Evolutionary conservation across 2,329 filamentous ascomycete species (phyloP), one percentile per base, ranked within the genome.

Genomic region (Phyllachora maydis): DNA sequence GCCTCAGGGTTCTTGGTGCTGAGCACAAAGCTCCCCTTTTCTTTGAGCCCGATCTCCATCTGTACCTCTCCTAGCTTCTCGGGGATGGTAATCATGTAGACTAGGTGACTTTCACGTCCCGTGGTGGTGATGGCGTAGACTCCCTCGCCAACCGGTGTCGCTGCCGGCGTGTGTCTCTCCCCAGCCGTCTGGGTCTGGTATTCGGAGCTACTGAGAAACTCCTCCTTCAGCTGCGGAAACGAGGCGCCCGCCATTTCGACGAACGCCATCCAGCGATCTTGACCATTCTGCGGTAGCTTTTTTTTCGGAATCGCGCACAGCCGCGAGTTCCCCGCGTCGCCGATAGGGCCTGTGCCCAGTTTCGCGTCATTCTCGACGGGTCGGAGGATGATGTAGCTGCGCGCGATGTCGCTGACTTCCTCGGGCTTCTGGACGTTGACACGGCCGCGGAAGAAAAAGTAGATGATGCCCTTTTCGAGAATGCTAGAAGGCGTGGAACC

Each of bases 401-500:
- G 71, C 19, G 75, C 67, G 23, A 91, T 62, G 24, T 92, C 81
- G 19, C 61, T 49, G 1, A 85, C 55, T 21, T 61, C 58, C 11
- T 71, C 59, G 0, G 79, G 71, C 5, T 77, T 59, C 4, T 79
- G 65, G 14, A 77, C 59, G 23, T 67, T 65, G 18, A 92, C 77
- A 8, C 79, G 70, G 6, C 69, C 68, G 11, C 82, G 71, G 37
- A 75, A 73, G 54, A 91, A 90, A 58, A 91, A 91, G 54, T 91
- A 91, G 34, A 92, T 70, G 35, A 88, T 63, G 4, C 82, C 82
- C 38, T 88, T 91, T 40, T 93, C 82, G 3, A 90, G 56, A 13
- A 91, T 67, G 23, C 37, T 59, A 1, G 59, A 53, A 1, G 56
- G 50, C 1, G 54, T 39, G 1, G 26, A 26, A 10, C 35, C 37